phyloP scores from a whole-genome alignment of 139 green algal species.

The Parachlorella kessleri region DNA sequence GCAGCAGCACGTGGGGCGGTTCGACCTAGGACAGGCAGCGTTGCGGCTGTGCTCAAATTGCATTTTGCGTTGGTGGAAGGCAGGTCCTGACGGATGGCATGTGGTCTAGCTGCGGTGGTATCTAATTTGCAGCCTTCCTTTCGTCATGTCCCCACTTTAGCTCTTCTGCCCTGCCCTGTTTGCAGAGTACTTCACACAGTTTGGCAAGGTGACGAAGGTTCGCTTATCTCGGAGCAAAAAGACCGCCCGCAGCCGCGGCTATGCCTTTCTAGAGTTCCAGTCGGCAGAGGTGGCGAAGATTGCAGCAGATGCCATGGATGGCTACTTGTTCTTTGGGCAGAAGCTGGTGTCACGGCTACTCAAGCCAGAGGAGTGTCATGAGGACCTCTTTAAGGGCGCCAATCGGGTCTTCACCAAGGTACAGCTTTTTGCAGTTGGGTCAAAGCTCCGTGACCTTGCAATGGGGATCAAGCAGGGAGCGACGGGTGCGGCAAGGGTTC shows the following conservation, averaged over 20 bases:
- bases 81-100: no score
- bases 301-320: conserved; percentile 88
- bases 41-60: neutral
- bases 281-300: conserved; percentile 77
- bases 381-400: conserved; percentile 76
- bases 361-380: conserved; percentile 57
- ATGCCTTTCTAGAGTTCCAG: conserved; percentile 77
- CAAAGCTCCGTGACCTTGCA: no score
- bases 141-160: neutral
- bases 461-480: no score
- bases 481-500: no score
- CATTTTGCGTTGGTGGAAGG: neutral
- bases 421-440: no score
- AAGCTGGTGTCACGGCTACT: conserved; percentile 55
- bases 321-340: conserved; percentile 90
- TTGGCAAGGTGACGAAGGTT: conserved; percentile 52
- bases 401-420: conserved; percentile 76
- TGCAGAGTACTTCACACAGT: conserved; percentile 54
- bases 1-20: no score
- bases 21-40: neutral
- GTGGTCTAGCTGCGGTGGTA: no score
- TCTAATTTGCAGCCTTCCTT: neutral
- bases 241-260: conserved; percentile 55
- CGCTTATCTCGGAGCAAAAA: conserved; percentile 59
- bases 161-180: no score